Base-by-base conservation (phyloP, 1,139 yeast genomes). In the Nakaseomyces bracarensis region DNA sequence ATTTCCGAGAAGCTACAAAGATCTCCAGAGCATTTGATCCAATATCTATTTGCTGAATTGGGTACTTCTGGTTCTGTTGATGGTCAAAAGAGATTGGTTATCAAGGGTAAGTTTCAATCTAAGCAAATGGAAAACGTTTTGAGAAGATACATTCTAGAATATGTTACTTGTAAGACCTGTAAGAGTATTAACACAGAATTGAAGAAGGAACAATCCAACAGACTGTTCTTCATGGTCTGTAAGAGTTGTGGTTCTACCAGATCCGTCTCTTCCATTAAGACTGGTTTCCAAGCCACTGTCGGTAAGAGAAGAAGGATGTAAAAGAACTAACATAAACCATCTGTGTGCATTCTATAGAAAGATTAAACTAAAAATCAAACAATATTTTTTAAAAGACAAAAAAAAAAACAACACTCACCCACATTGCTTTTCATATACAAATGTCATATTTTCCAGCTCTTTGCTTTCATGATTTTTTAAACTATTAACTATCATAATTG, bases 21-120 rank as follows among this genome's bases (percentile, higher is more conserved):
- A 71, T 85, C 89, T 45, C 93, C 96, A 53, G 98, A 91, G 60
- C 98, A 93, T 69, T 81, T 91, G 54, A 91, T 89, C 65, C 96
- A 87, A 71, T 91, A 84, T 68, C 70, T 91, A 68, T 93, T 91
- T 68, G 97, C 98, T 2, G 99, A 91, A 72, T 75, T 91, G 76
- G 99, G 98, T 79, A 91, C 99, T 19, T 86, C 97, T 2, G 99
- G 99, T 63, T 89, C 97, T 46, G 91, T 91, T 49, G 99, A 91
- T 69, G 98, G 97, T 64, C 89, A 87, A 65, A 85, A 87, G 72
- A 82, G 98, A 68, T 77, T 91, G 63, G 89, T 91, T 50, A 87
- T 91, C 66, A 91, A 87, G 74, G 99, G 99, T 71, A 84, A 95
- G 67, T 91, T 87, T 75, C 95, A 83, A 69, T 96, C 95, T 56